phyloP scores from a whole-genome alignment of 257 asterid species.

The Paulownia fortunei region DNA sequence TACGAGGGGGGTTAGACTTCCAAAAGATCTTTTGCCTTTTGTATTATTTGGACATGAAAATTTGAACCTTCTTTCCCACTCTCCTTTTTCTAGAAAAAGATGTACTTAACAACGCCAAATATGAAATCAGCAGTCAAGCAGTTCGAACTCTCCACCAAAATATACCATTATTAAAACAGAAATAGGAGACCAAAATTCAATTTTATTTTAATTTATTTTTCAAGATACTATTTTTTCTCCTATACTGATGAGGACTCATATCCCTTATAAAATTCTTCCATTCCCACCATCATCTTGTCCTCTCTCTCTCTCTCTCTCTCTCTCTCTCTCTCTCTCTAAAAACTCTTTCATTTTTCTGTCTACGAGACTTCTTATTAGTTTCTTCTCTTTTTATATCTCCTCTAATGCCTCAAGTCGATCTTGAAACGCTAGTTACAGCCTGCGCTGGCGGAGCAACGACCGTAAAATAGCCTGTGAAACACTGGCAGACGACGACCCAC shows the following conservation, averaged over 20 bases:
- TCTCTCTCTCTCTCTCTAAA: conserved; percentile 32
- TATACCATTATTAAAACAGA: background rate
- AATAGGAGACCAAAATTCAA: background rate
- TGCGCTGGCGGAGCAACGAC: conserved; percentile 56
- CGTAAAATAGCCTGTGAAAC: conserved; percentile 64
- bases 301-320: conserved; percentile 5
- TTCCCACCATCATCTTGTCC: background rate
- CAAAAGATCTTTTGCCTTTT: background rate
- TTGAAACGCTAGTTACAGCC: conserved; percentile 55
- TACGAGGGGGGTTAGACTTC: too few relatives aligned
- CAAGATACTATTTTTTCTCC: background rate
- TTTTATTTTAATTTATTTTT: background rate
- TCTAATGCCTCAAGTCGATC: conserved; percentile 66
- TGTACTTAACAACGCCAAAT: background rate
- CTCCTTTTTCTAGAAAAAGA: conserved; percentile 15
- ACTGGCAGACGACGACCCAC: conserved; percentile 30
- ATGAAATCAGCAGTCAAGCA: conserved; percentile 32
- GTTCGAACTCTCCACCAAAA: conserved; percentile 24
- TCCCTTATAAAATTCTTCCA: background rate
- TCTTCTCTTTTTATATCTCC: too few relatives aligned
- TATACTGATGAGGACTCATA: background rate
- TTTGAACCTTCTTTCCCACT: background rate
- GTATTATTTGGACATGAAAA: conserved; percentile 18
- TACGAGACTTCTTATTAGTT: too few relatives aligned
- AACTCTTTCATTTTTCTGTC: background rate